Conservation (phyloP, 345 rosid species). For the Euphorbia lathyris region DNA sequence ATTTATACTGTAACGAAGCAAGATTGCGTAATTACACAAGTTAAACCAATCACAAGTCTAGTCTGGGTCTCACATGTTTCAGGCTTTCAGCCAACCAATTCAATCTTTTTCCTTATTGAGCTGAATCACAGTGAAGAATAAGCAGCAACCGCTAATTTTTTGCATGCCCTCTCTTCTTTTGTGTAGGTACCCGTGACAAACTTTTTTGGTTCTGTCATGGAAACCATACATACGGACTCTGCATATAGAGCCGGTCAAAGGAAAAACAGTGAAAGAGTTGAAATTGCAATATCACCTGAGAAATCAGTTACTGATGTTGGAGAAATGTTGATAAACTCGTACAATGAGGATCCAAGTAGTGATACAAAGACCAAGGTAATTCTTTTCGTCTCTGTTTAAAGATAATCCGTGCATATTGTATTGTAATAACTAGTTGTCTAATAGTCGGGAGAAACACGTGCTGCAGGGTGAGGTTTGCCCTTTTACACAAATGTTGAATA, state of each 20-base stretch:
- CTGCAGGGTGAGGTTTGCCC: conserved; percentile 51
- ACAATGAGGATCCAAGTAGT: conserved; percentile 20
- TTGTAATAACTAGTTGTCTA: neutral
- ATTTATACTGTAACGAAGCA: no score
- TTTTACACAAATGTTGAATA: conserved; percentile 31
- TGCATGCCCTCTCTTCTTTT: conserved; percentile 17
- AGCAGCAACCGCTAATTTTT: conserved; percentile 3
- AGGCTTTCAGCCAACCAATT: neutral
- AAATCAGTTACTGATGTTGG: conserved; percentile 28
- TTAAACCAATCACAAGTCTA: neutral
- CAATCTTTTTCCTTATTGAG: neutral
- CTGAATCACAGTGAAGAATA: neutral
- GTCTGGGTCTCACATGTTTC: neutral
- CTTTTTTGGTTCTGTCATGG: conserved; percentile 97
- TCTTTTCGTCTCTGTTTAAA: neutral
- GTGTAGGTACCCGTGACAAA: conserved; percentile 91
- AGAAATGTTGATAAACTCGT: conserved; percentile 22
- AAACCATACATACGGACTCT: conserved; percentile 75
- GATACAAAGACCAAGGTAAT: conserved; percentile 38
- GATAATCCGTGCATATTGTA: neutral
- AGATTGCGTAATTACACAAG: no score
- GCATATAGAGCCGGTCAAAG: conserved; percentile 48
- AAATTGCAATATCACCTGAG: conserved; percentile 27
- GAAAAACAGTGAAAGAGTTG: conserved; percentile 27
- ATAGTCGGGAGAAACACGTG: conserved; percentile 7